Conservation (phyloP, 805 yeast species). For the Ogataea chonburiensis region DNA sequence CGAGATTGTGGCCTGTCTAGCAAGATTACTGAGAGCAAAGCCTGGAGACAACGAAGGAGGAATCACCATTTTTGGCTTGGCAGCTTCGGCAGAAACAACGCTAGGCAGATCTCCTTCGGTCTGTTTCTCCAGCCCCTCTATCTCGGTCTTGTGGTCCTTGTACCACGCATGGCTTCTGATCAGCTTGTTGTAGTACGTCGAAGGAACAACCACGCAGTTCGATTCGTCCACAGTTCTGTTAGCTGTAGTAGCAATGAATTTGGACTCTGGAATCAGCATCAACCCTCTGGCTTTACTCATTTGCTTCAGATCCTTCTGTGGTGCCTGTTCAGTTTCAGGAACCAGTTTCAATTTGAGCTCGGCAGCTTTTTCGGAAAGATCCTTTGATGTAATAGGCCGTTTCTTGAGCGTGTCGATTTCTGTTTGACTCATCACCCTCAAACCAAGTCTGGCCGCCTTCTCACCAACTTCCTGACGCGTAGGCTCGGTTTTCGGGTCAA, state of each 20-base stretch:
- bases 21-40: slow-evolving; percentile 18
- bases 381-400: slow-evolving; percentile 32
- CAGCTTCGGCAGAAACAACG: slow-evolving; percentile 8
- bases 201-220: slow-evolving; percentile 63
- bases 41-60: slow-evolving; percentile 10
- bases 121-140: slow-evolving; percentile 8
- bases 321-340: slow-evolving; percentile 26
- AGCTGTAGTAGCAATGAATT: slow-evolving; percentile 63
- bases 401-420: slow-evolving; percentile 34
- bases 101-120: slow-evolving; percentile 19
- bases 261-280: slow-evolving; percentile 55
- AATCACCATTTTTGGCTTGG: slow-evolving; percentile 8
- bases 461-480: slow-evolving; percentile 14
- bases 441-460: slow-evolving; percentile 32
- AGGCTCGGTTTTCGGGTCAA: slow-evolving; percentile 8
- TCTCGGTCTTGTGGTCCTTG: slow-evolving; percentile 21
- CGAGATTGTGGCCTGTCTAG: slow-evolving; percentile 18
- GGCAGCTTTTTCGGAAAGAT: slow-evolving; percentile 38
- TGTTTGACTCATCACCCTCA: slow-evolving; percentile 33
- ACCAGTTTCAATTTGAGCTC: slow-evolving; percentile 41
- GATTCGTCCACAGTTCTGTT: slow-evolving; percentile 52
- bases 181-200: slow-evolving; percentile 60
- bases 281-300: slow-evolving; percentile 47
- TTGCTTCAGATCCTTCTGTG: slow-evolving; percentile 31
- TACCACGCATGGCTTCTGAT: slow-evolving; percentile 41